Conservation (phyloP, 345 rosid species). For the Aquilaria yunnanensis region DNA sequence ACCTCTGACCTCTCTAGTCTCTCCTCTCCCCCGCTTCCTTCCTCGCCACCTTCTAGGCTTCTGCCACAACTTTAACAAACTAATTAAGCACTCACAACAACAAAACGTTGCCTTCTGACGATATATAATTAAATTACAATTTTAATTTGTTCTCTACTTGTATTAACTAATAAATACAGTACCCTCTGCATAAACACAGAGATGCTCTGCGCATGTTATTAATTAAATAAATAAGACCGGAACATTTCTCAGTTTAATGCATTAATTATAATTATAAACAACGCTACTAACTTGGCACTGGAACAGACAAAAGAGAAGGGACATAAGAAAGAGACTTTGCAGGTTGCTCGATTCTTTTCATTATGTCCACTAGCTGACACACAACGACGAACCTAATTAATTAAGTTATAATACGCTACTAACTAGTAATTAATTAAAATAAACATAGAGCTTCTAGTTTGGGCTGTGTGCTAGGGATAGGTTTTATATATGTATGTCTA, state of each 20-base stretch:
- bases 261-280: too few relatives aligned
- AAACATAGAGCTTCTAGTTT: too few relatives aligned
- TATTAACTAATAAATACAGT: neutral
- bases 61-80: neutral
- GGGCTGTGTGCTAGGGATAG: too few relatives aligned
- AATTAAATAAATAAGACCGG: neutral
- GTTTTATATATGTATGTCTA: too few relatives aligned
- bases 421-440: too few relatives aligned
- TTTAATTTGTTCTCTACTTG: neutral
- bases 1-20: neutral
- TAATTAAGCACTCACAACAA: neutral
- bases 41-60: neutral
- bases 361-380: too few relatives aligned
- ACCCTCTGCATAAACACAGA: neutral
- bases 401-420: too few relatives aligned
- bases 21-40: neutral
- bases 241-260: too few relatives aligned
- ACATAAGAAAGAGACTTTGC: conserved; percentile 45
- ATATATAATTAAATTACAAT: too few relatives aligned
- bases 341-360: conserved; percentile 16
- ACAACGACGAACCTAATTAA: too few relatives aligned
- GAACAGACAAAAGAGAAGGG: conserved; percentile 46
- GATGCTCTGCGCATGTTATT: neutral
- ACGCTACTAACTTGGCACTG: conserved; percentile 12
- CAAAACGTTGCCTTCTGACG: too few relatives aligned